These are phyloP conservation scores for Mucuna pruriens DNA, from an alignment of 306 rosid genomes.

Conservation along the genomic window DNA sequence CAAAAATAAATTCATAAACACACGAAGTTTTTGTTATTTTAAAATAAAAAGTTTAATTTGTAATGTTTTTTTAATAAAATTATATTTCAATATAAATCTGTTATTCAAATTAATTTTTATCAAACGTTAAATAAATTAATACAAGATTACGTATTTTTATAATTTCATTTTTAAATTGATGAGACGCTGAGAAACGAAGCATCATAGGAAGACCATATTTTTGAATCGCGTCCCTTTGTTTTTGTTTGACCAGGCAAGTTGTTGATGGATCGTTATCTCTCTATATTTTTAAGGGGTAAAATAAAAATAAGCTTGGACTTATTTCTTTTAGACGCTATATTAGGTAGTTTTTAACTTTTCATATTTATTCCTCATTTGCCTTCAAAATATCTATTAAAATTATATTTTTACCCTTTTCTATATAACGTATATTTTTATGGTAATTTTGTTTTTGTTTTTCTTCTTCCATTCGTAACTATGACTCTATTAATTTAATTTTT, in stretches of 20 bases:
- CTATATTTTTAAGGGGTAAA: too few relatives aligned
- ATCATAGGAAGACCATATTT: not conserved
- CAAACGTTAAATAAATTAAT: not conserved
- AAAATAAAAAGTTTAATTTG: not conserved
- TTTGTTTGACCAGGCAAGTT: not conserved
- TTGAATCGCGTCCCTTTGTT: not conserved
- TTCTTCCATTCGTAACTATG: too few relatives aligned
- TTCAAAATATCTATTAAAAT: too few relatives aligned
- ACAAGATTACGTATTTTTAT: not conserved
- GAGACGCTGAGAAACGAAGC: constrained; percentile 46
- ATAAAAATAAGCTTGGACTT: too few relatives aligned
- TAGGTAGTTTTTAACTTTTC: too few relatives aligned
- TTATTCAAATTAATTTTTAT: not conserved
- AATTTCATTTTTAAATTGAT: not conserved
- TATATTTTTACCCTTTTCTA: too few relatives aligned
- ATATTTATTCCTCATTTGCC: too few relatives aligned
- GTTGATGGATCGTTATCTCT: too few relatives aligned
- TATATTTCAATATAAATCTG: not conserved
- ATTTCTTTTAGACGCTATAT: too few relatives aligned
- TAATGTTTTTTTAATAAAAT: not conserved
- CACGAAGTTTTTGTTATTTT: not conserved
- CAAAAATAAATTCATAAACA: not conserved
- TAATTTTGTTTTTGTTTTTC: too few relatives aligned
- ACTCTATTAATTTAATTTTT: too few relatives aligned
- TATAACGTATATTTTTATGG: too few relatives aligned